Evolutionary conservation across 306 rosid species (phyloP), one percentile per base, ranked within the genome.

Genomic region (Sphenostylis stenocarpa): DNA sequence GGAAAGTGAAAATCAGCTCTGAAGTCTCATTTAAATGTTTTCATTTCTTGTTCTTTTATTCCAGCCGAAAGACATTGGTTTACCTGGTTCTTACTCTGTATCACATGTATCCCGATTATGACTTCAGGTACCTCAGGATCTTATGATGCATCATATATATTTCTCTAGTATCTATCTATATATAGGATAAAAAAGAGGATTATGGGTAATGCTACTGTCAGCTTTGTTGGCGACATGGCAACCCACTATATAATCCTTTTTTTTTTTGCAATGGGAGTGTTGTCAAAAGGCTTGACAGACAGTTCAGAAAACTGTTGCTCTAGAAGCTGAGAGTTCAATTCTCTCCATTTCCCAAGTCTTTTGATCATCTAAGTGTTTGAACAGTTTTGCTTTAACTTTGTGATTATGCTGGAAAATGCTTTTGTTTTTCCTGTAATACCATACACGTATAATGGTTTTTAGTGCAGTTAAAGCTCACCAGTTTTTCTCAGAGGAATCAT

Each of bases 211-310:
- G 97, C 83, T 77, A 92, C 82, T 86, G 91, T 90, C 97, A 92
- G 97, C 99, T 95, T 92, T 51, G 67, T 83, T 83, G 96, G 99
- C 97, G 97, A 86, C 90, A 39, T 92, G 96, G 97, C 99, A 95
- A 85, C 99, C 99, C 92, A 29, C 86, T 86, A 82, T 84, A 86
- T 90, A 88, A 86, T 95, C 96, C 88, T 86, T 84, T 84, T 56
- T 84, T 84, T 90, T 52, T 33, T 76, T 85, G 28, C 21, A 66
- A 17, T 85, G 99, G 99, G 93, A 95, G 96, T 95, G 99, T 90
- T 95, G 99, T 95, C 99, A 95, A 89, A 91, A 86, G 99, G 99
- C 82, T 88, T 92, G 97, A 95, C 99, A 92, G 97, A 82, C 99
- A 88, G 97, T 90, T 86, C 26, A 70, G 33, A 48, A 81, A 69